These are phyloP conservation scores for Elsinoe necatrix DNA, from an alignment of 2,329 filamentous ascomycete species.

Conservation along the genomic window DNA sequence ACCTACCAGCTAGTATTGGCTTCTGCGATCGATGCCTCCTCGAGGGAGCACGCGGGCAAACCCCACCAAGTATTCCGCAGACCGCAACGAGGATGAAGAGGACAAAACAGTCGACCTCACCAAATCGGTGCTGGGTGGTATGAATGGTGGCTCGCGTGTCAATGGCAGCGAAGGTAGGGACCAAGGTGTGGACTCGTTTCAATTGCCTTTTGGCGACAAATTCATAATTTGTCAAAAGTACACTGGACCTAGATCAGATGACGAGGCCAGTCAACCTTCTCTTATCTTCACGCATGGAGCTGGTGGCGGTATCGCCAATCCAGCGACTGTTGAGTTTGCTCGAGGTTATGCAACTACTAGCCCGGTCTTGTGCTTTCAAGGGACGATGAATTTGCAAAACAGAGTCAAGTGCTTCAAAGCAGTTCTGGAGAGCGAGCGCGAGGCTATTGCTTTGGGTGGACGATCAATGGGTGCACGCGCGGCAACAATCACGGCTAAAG, in stretches of 20 bases:
- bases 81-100: neutral
- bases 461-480: slow-evolving; percentile 39
- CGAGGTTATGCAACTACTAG: slow-evolving; percentile 28
- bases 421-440: slow-evolving; percentile 26
- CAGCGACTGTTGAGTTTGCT: slow-evolving; percentile 35
- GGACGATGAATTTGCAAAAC: slow-evolving; percentile 34
- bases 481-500: slow-evolving; percentile 32
- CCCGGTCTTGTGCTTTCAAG: slow-evolving; percentile 33
- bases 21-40: neutral
- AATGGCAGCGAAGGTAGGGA: slow-evolving; percentile 7
- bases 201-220: slow-evolving; percentile 15
- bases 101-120: slow-evolving; percentile 1
- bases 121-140: slow-evolving; percentile 3
- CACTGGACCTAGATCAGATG: neutral
- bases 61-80: neutral
- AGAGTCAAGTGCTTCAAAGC: slow-evolving; percentile 33
- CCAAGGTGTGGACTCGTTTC: neutral
- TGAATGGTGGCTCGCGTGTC: neutral
- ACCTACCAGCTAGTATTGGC: neutral
- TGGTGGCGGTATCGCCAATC: slow-evolving; percentile 34
- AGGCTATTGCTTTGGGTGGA: slow-evolving; percentile 29
- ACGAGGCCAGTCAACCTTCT: neutral
- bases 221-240: slow-evolving; percentile 18
- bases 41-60: neutral
- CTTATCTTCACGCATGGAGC: slow-evolving; percentile 41